These are phyloP conservation scores for Isoetes taiwanensis DNA, from an alignment of 75 land plant species.

Conservation along the genomic window DNA sequence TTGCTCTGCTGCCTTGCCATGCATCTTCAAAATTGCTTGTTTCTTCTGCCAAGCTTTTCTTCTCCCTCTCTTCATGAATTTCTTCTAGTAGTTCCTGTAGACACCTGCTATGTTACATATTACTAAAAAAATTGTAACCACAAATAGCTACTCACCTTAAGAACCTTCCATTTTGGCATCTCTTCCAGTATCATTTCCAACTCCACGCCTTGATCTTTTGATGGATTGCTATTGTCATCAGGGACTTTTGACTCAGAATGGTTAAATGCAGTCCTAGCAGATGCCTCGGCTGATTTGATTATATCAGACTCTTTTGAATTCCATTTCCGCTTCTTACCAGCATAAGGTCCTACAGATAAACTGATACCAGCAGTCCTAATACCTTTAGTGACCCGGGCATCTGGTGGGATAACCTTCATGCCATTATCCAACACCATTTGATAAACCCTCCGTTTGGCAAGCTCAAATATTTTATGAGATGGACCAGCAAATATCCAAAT, in stretches of 20 bases:
- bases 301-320: not conserved
- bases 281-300: constrained; percentile 12
- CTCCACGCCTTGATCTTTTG: constrained; percentile 20
- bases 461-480: constrained; percentile 83
- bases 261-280: not conserved
- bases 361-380: not conserved
- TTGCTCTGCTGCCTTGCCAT: constrained; percentile 28
- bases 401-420: not conserved
- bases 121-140: not conserved
- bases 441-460: constrained; percentile 88
- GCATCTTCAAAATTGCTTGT: constrained; percentile 15
- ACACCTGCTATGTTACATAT: not conserved
- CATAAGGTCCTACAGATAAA: constrained; percentile 30
- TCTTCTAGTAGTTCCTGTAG: constrained; percentile 84
- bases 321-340: not conserved
- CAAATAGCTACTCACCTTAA: constrained; percentile 54
- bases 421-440: constrained; percentile 38
- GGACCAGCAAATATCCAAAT: constrained; percentile 97
- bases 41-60: constrained; percentile 11
- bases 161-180: constrained; percentile 96
- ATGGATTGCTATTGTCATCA: constrained; percentile 8
- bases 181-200: constrained; percentile 82
- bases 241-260: constrained; percentile 1
- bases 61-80: constrained; percentile 65
- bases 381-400: not conserved